Conservation (phyloP, 768 basidiomycete species). For the Suillus ampliporus region DNA sequence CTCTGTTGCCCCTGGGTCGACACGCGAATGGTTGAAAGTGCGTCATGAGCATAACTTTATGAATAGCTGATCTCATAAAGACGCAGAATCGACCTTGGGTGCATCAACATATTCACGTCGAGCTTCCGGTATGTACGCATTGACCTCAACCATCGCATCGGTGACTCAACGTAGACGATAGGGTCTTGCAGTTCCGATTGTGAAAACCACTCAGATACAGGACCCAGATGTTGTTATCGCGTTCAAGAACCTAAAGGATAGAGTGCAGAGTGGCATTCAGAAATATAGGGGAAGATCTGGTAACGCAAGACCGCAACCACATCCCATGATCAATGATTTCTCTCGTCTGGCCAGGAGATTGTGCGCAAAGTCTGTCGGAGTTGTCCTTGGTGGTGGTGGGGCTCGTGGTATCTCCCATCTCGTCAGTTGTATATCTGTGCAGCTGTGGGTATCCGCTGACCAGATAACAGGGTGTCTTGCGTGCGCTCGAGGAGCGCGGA, state of each 20-base stretch:
- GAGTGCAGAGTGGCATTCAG: conserved; percentile 87
- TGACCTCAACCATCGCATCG: background rate
- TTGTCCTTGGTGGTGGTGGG: conserved; percentile 97
- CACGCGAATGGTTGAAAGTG: conserved; percentile 95
- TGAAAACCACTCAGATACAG: conserved; percentile 66
- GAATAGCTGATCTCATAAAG: conserved; percentile 14
- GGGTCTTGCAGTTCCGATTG: conserved; percentile 72
- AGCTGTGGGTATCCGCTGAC: conserved; percentile 1
- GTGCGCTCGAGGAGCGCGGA: conserved; percentile 88
- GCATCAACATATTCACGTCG: conserved; percentile 95
- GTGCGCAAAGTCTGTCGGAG: conserved; percentile 91
- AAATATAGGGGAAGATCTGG: conserved; percentile 77
- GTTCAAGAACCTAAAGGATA: conserved; percentile 90
- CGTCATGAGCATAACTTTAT: conserved; percentile 18
- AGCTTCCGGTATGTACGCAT: conserved; percentile 68
- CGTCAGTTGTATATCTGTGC: conserved; percentile 43
- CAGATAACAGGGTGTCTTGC: conserved; percentile 77
- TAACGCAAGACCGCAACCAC: conserved; percentile 71
- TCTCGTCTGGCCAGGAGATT: conserved; percentile 88
- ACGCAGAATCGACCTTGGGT: conserved; percentile 91
- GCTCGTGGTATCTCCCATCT: conserved; percentile 86
- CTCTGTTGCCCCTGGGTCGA: conserved; percentile 87
- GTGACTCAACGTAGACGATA: conserved; percentile 34
- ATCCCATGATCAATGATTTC: conserved; percentile 90
- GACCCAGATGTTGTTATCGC: conserved; percentile 90